Evolutionary conservation across 2,329 filamentous ascomycete species (phyloP), one percentile per base, ranked within the genome.

Genomic region (Exophiala alcalophila): DNA sequence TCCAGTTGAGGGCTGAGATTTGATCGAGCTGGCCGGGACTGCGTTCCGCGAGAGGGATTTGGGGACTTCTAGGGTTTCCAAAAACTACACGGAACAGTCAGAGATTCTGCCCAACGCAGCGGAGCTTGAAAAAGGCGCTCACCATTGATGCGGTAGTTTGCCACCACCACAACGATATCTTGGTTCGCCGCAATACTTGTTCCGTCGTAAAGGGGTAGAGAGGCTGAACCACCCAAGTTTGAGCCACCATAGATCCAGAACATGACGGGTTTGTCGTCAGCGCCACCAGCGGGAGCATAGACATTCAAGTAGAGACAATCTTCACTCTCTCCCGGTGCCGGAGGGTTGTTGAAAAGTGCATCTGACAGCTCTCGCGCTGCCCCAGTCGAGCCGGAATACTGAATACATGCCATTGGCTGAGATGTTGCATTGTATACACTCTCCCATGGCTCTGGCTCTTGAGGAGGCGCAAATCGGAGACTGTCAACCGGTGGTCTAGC

Each of bases 1-100:
- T 77, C 86, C 86, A 91, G 59, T 89, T 66, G 5, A 91, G 69
- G 0, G 77, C 85, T 51, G 84, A 71, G 23, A 83, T 73, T 56
- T 90, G 84, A 57, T 91, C 86, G 0, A 84, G 69, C 3, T 86
- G 71, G 3, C 86, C 86, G 3, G 87, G 61, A 58, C 90, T 91
- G 2, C 81, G 64, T 2, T 80, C 74, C 2, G 83, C 83, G 48
- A 86, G 83, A 4, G 71, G 69, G 3, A 82, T 67, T 5, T 84
- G 84, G 0, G 79, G 74, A 59, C 89, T 59, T 24, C 34, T 40
- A 4, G 42, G 36, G 65, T 88, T 89, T 0, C 85, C 86, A 48
- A 88, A 89, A 5, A 43, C 28, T 25, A 18, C 21, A n/a, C 11
- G 29, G 19, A 36, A 26, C 18, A 8, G 27, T 23, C n/a, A 41